phyloP scores from a whole-genome alignment of 2,329 filamentous ascomycete genomes.

The Phaeosphaeria sp. region DNA sequence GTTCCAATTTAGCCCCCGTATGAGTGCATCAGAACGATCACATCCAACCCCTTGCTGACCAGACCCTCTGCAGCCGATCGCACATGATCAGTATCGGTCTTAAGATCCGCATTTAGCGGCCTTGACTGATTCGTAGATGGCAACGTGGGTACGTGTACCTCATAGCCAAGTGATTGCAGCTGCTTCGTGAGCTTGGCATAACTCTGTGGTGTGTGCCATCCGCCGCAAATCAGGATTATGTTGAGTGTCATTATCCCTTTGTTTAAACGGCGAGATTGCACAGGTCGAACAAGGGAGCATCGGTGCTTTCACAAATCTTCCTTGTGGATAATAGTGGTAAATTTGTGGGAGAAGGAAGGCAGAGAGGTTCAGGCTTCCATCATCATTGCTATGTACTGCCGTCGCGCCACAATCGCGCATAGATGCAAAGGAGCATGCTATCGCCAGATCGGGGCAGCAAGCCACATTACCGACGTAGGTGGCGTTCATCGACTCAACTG shows the following conservation, averaged over 20 bases:
- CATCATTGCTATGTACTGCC: no score
- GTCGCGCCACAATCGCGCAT: background rate
- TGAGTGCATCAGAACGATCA: slow-evolving; percentile 16
- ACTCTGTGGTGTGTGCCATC: slow-evolving; percentile 34
- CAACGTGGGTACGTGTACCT: slow-evolving; percentile 19
- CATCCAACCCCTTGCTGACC: background rate
- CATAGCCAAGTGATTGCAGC: slow-evolving; percentile 24
- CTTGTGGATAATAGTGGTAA: no score
- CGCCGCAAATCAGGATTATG: slow-evolving; percentile 16
- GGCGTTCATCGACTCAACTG: background rate
- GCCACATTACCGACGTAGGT: background rate
- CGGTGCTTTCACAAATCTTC: no score
- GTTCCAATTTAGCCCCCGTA: slow-evolving; percentile 15
- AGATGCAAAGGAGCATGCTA: background rate
- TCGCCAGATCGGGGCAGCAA: background rate
- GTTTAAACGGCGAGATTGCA: no score
- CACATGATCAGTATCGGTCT: slow-evolving; percentile 6
- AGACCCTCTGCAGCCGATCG: slow-evolving; percentile 4
- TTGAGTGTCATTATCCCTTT: no score
- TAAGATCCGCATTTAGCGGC: slow-evolving; percentile 12
- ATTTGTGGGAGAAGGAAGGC: no score
- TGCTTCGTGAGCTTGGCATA: slow-evolving; percentile 26
- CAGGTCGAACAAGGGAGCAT: no score
- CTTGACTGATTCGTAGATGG: slow-evolving; percentile 12
- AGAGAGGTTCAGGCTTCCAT: no score